Conservation (phyloP, 768 basidiomycete genomes). For the Collybia sordida region DNA sequence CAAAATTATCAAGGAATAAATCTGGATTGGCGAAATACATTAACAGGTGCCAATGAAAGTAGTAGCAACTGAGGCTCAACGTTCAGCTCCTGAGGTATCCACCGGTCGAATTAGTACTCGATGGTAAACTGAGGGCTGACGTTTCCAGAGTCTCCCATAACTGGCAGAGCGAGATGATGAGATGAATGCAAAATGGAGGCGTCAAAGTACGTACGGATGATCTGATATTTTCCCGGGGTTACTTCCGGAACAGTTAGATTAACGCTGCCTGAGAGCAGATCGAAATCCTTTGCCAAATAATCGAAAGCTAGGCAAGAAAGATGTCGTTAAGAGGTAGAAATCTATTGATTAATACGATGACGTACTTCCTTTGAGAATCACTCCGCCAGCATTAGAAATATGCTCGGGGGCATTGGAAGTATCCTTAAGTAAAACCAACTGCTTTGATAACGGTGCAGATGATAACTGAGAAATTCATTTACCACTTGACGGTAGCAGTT, state of each 20-base stretch:
- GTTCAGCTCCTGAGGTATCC: no score
- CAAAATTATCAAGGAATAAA: no score
- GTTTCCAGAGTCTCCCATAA: constrained; percentile 25
- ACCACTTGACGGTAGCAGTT: constrained; percentile 28
- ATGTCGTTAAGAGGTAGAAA: not conserved
- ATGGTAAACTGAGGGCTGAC: constrained; percentile 2
- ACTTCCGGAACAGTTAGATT: constrained; percentile 37
- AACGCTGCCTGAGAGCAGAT: constrained; percentile 31
- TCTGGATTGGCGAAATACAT: no score
- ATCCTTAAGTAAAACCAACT: constrained; percentile 29
- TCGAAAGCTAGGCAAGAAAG: constrained; percentile 7
- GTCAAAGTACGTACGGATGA: constrained; percentile 39
- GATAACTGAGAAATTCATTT: constrained; percentile 1
- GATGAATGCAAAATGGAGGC: not conserved
- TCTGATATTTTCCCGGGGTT: constrained; percentile 29
- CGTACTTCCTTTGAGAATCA: constrained; percentile 9
- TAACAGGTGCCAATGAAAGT: no score
- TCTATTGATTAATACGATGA: not conserved
- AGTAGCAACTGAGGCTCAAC: no score
- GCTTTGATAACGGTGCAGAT: not conserved
- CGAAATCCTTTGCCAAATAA: constrained; percentile 32
- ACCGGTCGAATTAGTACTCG: not conserved
- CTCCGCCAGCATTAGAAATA: constrained; percentile 41
- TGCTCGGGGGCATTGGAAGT: constrained; percentile 34
- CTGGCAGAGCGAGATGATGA: constrained; percentile 19